Evolutionary conservation across 2,329 filamentous ascomycete species (phyloP).

Genomic region (Cladosporium sp.): DNA sequence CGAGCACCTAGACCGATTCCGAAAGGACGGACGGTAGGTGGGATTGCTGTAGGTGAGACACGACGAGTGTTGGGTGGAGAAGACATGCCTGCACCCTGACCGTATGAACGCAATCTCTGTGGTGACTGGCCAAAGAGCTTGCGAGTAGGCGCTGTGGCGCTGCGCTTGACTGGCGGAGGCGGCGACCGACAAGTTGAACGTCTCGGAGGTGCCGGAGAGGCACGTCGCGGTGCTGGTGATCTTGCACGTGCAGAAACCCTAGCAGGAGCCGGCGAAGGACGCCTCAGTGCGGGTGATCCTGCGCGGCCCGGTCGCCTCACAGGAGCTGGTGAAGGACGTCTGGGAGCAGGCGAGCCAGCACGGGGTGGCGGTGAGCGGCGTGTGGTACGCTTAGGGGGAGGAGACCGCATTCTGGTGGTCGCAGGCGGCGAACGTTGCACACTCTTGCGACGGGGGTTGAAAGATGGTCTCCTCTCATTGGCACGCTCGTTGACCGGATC

Average conservation of each 20-base stretch:
- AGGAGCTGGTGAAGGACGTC: slow-evolving; percentile 19
- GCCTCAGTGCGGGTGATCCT: slow-evolving; percentile 39
- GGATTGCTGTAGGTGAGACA: slow-evolving; percentile 41
- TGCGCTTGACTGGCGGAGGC: slow-evolving; percentile 27
- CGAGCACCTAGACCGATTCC: slow-evolving; percentile 55
- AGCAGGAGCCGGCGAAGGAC: slow-evolving; percentile 21
- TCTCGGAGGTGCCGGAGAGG: slow-evolving; percentile 25
- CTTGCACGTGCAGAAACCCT: slow-evolving; percentile 40
- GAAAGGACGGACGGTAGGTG: slow-evolving; percentile 51
- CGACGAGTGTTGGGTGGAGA: slow-evolving; percentile 68
- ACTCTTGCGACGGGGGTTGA: slow-evolving; percentile 16
- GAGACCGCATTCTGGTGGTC: slow-evolving; percentile 33
- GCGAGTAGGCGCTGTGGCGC: slow-evolving; percentile 19
- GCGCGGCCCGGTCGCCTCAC: slow-evolving; percentile 41
- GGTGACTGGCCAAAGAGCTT: slow-evolving; percentile 72
- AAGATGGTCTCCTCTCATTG: slow-evolving; percentile 12
- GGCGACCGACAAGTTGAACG: slow-evolving; percentile 49
- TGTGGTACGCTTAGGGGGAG: slow-evolving; percentile 42
- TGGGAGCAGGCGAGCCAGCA: slow-evolving; percentile 38
- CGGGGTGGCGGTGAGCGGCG: slow-evolving; percentile 27
- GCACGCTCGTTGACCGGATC: slow-evolving; percentile 33
- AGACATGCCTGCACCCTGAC: slow-evolving; percentile 44
- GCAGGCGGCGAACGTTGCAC: slow-evolving; percentile 39
- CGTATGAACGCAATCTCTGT: slow-evolving; percentile 54
- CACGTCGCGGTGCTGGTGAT: slow-evolving; percentile 39